Conservation (phyloP, 441 rosid genomes). For the Brassica hybrid region DNA sequence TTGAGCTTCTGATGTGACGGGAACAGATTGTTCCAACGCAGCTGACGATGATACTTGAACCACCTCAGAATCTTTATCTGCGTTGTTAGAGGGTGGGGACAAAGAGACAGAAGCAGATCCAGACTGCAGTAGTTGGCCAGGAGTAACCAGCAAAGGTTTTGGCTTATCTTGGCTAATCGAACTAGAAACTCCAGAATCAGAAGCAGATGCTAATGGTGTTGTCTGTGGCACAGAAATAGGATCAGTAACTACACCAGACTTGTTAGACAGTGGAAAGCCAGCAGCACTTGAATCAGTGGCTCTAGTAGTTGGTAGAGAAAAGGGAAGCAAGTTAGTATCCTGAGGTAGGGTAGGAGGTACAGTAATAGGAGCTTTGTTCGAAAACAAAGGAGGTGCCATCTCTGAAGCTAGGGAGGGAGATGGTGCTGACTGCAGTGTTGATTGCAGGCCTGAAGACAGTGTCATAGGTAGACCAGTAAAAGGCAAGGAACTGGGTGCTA, state of each 20-base stretch:
- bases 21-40: conserved; percentile 53
- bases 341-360: conserved; percentile 54
- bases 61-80: conserved; percentile 73
- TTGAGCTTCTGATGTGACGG: conserved; percentile 59
- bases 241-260: conserved; percentile 52
- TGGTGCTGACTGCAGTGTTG: conserved; percentile 52
- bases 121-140: conserved; percentile 75
- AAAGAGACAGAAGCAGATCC: conserved; percentile 53
- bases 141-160: conserved; percentile 67
- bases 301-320: conserved; percentile 54
- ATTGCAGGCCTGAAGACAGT: conserved; percentile 28
- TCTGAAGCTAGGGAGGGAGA: conserved; percentile 65
- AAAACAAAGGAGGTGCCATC: conserved; percentile 52
- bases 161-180: conserved; percentile 54
- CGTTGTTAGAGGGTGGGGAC: conserved; percentile 56
- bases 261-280: conserved; percentile 49
- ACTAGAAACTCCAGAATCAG: conserved; percentile 49
- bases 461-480: conserved; percentile 34
- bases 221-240: conserved; percentile 52
- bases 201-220: conserved; percentile 50
- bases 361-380: conserved; percentile 53
- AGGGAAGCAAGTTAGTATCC: conserved; percentile 52
- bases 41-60: conserved; percentile 63
- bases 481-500: conserved; percentile 40
- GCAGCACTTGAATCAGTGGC: conserved; percentile 54